phyloP scores from a whole-genome alignment of 495 filamentous ascomycete genomes.

The Penicillium cataractarum region DNA sequence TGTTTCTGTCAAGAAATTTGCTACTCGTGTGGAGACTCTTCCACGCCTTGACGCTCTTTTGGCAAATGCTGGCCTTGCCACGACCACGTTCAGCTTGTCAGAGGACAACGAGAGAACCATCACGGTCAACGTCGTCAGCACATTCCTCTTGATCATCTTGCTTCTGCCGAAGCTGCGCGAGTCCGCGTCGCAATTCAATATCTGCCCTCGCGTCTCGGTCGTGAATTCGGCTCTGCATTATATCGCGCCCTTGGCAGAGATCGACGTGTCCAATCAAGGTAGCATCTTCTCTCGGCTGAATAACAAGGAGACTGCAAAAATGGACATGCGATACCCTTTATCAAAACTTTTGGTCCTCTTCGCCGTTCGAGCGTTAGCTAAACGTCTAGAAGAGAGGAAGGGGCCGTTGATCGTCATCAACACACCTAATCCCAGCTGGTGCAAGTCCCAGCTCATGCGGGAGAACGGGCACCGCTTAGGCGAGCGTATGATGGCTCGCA shows the following conservation, averaged over 20 bases:
- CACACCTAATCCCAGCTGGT: conserved; percentile 26
- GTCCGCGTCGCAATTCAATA: conserved; percentile 22
- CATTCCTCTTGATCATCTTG: conserved; percentile 36
- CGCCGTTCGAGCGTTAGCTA: conserved; percentile 30
- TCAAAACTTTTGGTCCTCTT: conserved; percentile 40
- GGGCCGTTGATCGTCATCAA: conserved; percentile 19
- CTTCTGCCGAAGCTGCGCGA: conserved; percentile 30
- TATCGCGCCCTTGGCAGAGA: conserved; percentile 24
- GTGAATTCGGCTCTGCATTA: conserved; percentile 32
- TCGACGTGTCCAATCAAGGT: conserved; percentile 9
- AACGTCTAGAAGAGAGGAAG: conserved; percentile 12
- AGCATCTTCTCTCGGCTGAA: conserved; percentile 32
- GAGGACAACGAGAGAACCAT: conserved; percentile 45
- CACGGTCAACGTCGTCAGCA: conserved; percentile 50
- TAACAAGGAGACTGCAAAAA: conserved; percentile 27
- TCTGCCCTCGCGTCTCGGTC: conserved; percentile 30
- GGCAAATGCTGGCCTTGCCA: conserved; percentile 39
- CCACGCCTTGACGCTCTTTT: conserved; percentile 38
- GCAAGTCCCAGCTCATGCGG: conserved; percentile 20
- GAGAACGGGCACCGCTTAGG: conserved; percentile 14
- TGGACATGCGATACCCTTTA: conserved; percentile 31
- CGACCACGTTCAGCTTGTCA: conserved; percentile 14
- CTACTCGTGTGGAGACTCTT: conserved; percentile 23
- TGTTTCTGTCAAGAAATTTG: conserved; percentile 38
- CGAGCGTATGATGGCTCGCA: conserved; percentile 35